Evolutionary conservation across 768 basidiomycete species (phyloP), one percentile per base, ranked within the genome.

Genomic region (Kwoniella sp.): DNA sequence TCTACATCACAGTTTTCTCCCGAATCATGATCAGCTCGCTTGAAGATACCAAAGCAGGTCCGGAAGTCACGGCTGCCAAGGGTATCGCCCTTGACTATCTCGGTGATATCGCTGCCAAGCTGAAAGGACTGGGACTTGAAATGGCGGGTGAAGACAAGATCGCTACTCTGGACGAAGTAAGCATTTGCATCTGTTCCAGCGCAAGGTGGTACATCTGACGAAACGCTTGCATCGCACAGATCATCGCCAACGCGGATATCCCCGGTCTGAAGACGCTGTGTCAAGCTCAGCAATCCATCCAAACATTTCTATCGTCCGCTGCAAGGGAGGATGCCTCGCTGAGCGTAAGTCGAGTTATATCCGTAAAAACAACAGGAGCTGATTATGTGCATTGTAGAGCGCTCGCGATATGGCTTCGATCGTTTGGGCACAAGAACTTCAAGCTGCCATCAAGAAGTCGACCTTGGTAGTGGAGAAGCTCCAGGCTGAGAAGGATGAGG

Each of bases 21-120:
- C 89, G 88, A 76, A 88, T 88, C 69, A 91, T 98, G 91, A 88
- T 94, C 24, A 82, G 88, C 2, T 88, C 89, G 0, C 80, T 97
- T 27, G 90, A 92, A 60, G 92, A 96, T 69, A 83, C 88, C 37
- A 92, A 92, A 73, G 82, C 81, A 10, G 82, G 85, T 36, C 81
- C 82, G 25, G 96, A 98, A 73, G 86, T 83, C 37, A 93, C 90
- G 70, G 91, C 91, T 0, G 87, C 89, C 0, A 95, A 93, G 78
- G 87, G 87, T 1, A 88, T 96, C 67, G 91, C 93, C 0, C 83
- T 98, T 36, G 96, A 99, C 75, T 91, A 98, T 79, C 83, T 99
- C 0, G 96, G 96, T 10, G 84, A 88, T n/a, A 91, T 99, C 56
- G 93, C 90, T 24, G 90, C 92, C 3, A 86, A 87, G 46, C 84